A percentile compares a stretch with the other conserved stretches of the same genome.
Evolutionary conservation across 768 basidiomycete genomes (phyloP).

Genomic region (Boletus rex-veris): DNA sequence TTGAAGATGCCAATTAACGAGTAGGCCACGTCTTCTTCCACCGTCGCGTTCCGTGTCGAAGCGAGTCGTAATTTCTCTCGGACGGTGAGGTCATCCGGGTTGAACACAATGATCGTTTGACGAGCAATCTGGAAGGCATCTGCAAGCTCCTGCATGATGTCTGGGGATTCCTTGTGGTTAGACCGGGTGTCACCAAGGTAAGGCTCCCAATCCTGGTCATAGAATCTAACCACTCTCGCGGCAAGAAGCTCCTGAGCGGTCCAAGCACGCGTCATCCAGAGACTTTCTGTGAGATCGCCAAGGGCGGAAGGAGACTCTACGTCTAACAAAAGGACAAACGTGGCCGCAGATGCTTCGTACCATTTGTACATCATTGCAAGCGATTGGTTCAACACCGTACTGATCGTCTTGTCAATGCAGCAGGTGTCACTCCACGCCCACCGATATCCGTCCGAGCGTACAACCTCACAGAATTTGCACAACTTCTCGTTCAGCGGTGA

Average conservation of each 20-base stretch:
- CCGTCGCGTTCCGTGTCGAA: too few species aligned
- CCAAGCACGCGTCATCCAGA: constrained; percentile 16
- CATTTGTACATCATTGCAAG: constrained; percentile 14
- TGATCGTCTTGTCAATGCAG: constrained; percentile 11
- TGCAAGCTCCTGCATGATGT: constrained; percentile 9
- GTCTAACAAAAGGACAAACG: background rate
- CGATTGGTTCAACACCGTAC: constrained; percentile 3
- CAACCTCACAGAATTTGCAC: constrained; percentile 4
- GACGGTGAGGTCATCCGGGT: constrained; percentile 1
- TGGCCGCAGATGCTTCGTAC: constrained; percentile 9
- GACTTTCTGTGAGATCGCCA: background rate
- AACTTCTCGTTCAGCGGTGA: constrained; percentile 4
- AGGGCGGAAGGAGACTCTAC: background rate
- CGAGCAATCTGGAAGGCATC: constrained; percentile 2
- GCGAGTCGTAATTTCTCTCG: background rate
- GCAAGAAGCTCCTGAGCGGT: constrained; percentile 18
- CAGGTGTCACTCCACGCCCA: constrained; percentile 16
- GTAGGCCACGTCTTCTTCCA: too few species aligned
- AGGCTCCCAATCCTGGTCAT: constrained; percentile 4
- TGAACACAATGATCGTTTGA: constrained; percentile 1
- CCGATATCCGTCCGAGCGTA: constrained; percentile 5
- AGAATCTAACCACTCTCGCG: constrained; percentile 9
- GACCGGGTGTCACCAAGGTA: constrained; percentile 1
- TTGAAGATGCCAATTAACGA: background rate
- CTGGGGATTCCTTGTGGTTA: constrained; percentile 11